phyloP scores from a whole-genome alignment of 106 monocot genomes.

The Phalaenopsis aphrodite region DNA sequence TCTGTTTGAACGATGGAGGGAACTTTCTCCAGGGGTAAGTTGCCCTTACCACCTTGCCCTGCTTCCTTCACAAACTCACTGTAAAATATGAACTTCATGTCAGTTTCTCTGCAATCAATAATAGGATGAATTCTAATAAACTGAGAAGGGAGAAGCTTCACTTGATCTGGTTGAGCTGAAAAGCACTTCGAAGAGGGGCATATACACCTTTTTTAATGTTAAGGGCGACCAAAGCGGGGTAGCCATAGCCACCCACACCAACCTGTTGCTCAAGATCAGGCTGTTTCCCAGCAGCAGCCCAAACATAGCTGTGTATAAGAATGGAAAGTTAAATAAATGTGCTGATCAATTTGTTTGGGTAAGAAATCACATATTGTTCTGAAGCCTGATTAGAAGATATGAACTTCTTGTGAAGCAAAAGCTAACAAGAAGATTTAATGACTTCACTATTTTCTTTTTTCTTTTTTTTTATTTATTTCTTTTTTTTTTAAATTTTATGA shows the following conservation, averaged over 20 bases:
- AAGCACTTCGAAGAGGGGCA: constrained; percentile 94
- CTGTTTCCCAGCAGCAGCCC: constrained; percentile 89
- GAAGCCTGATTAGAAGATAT: no score
- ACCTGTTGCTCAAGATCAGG: constrained; percentile 88
- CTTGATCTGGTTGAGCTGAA: constrained; percentile 66
- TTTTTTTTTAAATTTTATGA: no score
- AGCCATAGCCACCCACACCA: constrained; percentile 97
- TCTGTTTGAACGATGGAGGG: constrained; percentile 51
- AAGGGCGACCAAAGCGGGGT: constrained; percentile 90
- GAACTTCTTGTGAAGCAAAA: no score
- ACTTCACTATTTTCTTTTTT: no score
- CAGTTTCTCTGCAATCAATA: neutral
- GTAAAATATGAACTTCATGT: constrained; percentile 4
- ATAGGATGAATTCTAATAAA: neutral
- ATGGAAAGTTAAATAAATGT: neutral
- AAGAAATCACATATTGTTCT: no score
- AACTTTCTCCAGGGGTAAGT: constrained; percentile 48
- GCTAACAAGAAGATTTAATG: no score
- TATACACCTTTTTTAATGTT: constrained; percentile 86
- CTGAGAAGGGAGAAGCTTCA: constrained; percentile 17
- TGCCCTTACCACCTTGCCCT: constrained; percentile 90
- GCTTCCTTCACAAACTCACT: constrained; percentile 99
- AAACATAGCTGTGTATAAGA: constrained; percentile 55
- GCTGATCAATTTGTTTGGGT: no score
- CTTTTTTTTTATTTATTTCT: no score